Conservation (phyloP, 2,329 filamentous ascomycete genomes). For the Penicillium aurantiogriseum region DNA sequence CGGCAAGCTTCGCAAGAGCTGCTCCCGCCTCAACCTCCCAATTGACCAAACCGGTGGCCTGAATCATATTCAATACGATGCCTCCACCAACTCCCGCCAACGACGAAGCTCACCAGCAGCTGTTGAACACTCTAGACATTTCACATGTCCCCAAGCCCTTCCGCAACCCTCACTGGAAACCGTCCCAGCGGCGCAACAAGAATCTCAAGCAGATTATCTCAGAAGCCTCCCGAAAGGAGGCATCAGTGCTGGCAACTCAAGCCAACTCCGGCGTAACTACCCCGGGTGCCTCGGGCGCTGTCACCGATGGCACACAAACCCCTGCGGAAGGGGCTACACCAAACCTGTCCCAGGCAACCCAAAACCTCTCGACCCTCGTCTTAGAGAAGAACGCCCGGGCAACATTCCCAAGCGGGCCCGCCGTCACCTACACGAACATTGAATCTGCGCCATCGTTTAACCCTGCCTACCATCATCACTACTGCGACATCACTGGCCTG, state of each 20-base stretch:
- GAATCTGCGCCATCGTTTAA: slow-evolving; percentile 86
- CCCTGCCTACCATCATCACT: slow-evolving; percentile 75
- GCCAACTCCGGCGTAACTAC: slow-evolving; percentile 79
- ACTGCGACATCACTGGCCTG: slow-evolving; percentile 93
- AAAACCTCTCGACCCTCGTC: slow-evolving; percentile 81
- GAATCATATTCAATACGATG: slow-evolving; percentile 42
- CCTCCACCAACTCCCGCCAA: slow-evolving; percentile 65
- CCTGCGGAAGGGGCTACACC: slow-evolving; percentile 49
- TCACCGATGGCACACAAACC: slow-evolving; percentile 44
- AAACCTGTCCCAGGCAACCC: slow-evolving; percentile 86
- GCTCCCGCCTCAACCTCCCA: slow-evolving; percentile 15
- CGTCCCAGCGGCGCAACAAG: slow-evolving; percentile 94
- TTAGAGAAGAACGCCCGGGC: slow-evolving; percentile 70
- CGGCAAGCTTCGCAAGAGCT: not conserved
- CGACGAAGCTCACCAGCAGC: slow-evolving; percentile 77
- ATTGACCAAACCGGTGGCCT: not conserved
- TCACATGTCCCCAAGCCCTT: slow-evolving; percentile 83
- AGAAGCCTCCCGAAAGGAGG: slow-evolving; percentile 83
- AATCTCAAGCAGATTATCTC: slow-evolving; percentile 96
- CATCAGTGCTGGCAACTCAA: slow-evolving; percentile 80
- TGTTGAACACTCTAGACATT: slow-evolving; percentile 90
- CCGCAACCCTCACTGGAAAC: slow-evolving; percentile 86
- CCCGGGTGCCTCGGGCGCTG: slow-evolving; percentile 46
- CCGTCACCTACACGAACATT: slow-evolving; percentile 91
- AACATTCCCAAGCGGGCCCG: slow-evolving; percentile 57